Evolutionary conservation across 208 protist genomes (phyloP).

Genomic region (Trypanosoma lewisi): DNA sequence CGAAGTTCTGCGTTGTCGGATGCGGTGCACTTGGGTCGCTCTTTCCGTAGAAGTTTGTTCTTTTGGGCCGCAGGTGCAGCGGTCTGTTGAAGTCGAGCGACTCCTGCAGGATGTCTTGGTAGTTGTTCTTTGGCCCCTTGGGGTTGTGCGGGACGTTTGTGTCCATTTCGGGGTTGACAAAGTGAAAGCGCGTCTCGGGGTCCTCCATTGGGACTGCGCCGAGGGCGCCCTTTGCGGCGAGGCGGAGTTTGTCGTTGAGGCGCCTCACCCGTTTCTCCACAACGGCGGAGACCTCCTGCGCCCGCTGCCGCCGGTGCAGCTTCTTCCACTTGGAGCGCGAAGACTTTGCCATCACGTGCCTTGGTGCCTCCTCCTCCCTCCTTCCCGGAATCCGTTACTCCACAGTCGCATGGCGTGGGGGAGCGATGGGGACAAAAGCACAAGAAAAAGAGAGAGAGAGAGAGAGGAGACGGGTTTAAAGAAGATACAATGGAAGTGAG

Average conservation of each 20-base stretch:
- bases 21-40: constrained; percentile 55
- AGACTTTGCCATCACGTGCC: constrained; percentile 70
- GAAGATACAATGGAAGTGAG: no score
- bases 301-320: constrained; percentile 57
- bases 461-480: no score
- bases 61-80: constrained; percentile 45
- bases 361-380: constrained; percentile 3
- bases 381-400: neutral
- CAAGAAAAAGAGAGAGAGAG: no score
- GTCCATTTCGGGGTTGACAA: constrained; percentile 70
- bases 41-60: constrained; percentile 69
- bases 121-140: constrained; percentile 72
- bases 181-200: constrained; percentile 80
- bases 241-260: constrained; percentile 69
- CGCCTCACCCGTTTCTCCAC: constrained; percentile 45
- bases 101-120: constrained; percentile 43
- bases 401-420: neutral
- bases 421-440: no score
- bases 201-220: constrained; percentile 64
- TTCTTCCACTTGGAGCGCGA: constrained; percentile 88
- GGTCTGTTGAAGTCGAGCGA: constrained; percentile 61
- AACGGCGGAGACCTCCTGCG: constrained; percentile 37
- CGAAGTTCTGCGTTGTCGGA: constrained; percentile 52
- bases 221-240: constrained; percentile 68
- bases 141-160: constrained; percentile 56